A percentile compares a stretch with the other conserved stretches of the same genome.
phyloP scores from a whole-genome alignment of 805 yeast genomes.

The Saturnispora mendoncae region DNA sequence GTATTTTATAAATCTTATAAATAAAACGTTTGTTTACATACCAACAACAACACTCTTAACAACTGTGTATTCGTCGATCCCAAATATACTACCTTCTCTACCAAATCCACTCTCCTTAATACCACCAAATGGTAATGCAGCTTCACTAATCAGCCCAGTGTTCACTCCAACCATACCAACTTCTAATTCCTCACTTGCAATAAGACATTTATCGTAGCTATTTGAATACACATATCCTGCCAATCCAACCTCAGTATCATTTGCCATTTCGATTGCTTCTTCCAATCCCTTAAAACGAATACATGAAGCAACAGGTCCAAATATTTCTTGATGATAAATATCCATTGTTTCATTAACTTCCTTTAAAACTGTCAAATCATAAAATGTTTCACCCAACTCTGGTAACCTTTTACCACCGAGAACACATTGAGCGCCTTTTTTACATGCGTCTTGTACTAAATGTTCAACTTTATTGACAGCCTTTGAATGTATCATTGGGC shows the following conservation, averaged over 20 bases:
- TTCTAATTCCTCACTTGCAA: slow-evolving; percentile 58
- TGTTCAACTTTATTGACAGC: slow-evolving; percentile 49
- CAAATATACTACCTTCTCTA: slow-evolving; percentile 66
- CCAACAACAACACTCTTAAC: slow-evolving; percentile 49
- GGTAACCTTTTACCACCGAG: slow-evolving; percentile 50
- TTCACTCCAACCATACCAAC: slow-evolving; percentile 80
- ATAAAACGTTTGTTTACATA: slow-evolving; percentile 17
- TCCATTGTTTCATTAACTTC: slow-evolving; percentile 48
- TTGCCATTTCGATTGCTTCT: slow-evolving; percentile 55
- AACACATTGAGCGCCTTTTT: slow-evolving; percentile 51
- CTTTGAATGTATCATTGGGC: slow-evolving; percentile 57
- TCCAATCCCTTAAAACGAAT: slow-evolving; percentile 56
- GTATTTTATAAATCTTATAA: slow-evolving; percentile 1
- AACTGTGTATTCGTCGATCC: slow-evolving; percentile 59
- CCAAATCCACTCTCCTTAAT: slow-evolving; percentile 73
- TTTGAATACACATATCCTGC: slow-evolving; percentile 68
- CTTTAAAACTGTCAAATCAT: slow-evolving; percentile 54
- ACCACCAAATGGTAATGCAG: slow-evolving; percentile 71
- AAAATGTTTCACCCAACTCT: slow-evolving; percentile 58
- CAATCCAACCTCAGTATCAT: slow-evolving; percentile 61
- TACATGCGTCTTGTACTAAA: slow-evolving; percentile 55
- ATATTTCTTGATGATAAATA: slow-evolving; percentile 57
- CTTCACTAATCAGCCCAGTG: slow-evolving; percentile 62
- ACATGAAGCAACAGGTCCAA: slow-evolving; percentile 72
- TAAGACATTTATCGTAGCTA: slow-evolving; percentile 44